Evolutionary conservation across 164 flowering plant species (phyloP), one percentile per base, ranked within the genome.

Genomic region (Umbellularia californica): DNA sequence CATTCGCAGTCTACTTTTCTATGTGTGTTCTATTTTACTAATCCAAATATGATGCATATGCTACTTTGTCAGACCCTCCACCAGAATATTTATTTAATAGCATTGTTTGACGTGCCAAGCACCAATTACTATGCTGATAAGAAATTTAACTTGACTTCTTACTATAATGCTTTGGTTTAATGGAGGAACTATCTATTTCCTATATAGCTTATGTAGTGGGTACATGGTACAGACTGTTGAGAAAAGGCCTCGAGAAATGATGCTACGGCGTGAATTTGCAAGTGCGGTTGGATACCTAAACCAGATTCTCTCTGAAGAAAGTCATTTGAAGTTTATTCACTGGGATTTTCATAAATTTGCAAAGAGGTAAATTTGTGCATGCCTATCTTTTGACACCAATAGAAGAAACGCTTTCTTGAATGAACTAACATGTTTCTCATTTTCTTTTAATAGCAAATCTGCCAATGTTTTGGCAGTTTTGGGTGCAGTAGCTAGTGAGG

Each of bases 321-420:
- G 86, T 65, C 95, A 91, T 78, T 82, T 95, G 55, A 87, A 86
- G 77, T 93, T 95, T 86, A 91, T 95, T 70, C 99, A 95, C 74
- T 93, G 98, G 98, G 99, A 95, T 83, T 93, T 95, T 72, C 96
- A 95, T 83, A 95, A 95, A 77, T 93, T 93, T 84, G 94, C 98
- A 17, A 95, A 93, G 87, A 93, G 90, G 98, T 72, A 47, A 75
- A 5, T 68, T 58, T 76, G 64, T 67, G 75, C 7, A 58, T 51
- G 13, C 70, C 30, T 52, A 33, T 70, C 19, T 41, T 68, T 1
- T 23, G 23, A 50, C 5, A 9, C 14, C 33, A 23, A 30, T 67
- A 3, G 20, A 6, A 13, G 2, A 17, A 6, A 20, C 22, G 3
- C 27, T 68, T 24, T 52, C 70, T 24, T 69, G 17, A 23, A 14